Percentiles rank a stretch among this genome's conserved stretches.
phyloP scores from a whole-genome alignment of 768 basidiomycete genomes.

The Termitomyces sp. region DNA sequence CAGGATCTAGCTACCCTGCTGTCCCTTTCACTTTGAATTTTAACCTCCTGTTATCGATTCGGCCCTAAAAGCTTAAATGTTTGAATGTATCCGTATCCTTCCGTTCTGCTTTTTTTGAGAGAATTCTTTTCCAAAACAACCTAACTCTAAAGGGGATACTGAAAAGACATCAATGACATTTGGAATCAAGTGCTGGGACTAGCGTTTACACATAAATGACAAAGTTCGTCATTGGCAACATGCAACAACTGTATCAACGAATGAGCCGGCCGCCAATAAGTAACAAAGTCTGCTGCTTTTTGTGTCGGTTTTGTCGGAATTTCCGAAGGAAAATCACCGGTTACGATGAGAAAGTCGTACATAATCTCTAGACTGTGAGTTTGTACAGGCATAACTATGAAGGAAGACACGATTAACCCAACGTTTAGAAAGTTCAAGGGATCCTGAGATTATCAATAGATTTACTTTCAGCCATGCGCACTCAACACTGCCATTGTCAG shows the following conservation, averaged over 20 bases:
- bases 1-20: background rate
- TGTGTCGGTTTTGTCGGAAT: conserved; percentile 17
- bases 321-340: conserved; percentile 1
- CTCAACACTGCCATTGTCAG: background rate
- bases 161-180: no score
- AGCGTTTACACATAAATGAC: background rate
- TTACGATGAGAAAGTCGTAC: conserved; percentile 12
- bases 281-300: conserved; percentile 11
- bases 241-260: conserved; percentile 20
- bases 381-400: conserved; percentile 13
- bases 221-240: conserved; percentile 12
- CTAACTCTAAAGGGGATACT: conserved; percentile 2
- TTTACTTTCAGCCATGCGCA: background rate
- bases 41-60: conserved; percentile 12
- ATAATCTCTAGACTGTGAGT: conserved; percentile 14
- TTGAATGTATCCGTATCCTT: conserved; percentile 14
- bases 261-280: conserved; percentile 4
- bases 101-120: conserved; percentile 11
- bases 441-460: background rate
- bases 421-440: background rate
- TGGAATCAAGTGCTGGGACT: no score
- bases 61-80: conserved; percentile 14
- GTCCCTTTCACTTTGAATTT: conserved; percentile 3
- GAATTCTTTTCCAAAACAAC: conserved; percentile 17
- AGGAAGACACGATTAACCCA: conserved; percentile 11